Percentiles rank a stretch among this genome's conserved stretches.
Evolutionary conservation across 1,139 yeast genomes (phyloP).

Genomic region (Sugiyamaella paludigena): DNA sequence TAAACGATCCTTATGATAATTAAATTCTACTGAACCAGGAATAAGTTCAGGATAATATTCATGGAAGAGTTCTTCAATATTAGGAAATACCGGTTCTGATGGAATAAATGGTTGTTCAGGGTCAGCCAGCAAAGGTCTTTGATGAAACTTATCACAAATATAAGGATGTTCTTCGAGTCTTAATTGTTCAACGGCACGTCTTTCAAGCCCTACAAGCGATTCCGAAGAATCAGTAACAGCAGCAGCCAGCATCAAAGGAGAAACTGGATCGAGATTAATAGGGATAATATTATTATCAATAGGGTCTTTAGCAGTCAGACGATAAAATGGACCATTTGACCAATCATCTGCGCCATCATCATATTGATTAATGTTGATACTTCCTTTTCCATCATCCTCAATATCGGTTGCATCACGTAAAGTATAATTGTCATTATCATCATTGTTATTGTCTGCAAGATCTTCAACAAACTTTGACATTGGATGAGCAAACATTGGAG

Average conservation of each 20-base stretch:
- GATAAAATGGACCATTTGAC: slow-evolving; percentile 6
- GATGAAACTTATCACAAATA: slow-evolving; percentile 29
- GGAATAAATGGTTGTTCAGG: slow-evolving; percentile 32
- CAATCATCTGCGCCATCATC: not conserved
- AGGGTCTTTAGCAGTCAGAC: slow-evolving; percentile 22
- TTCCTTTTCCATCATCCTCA: not conserved
- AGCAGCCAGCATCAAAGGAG: slow-evolving; percentile 25
- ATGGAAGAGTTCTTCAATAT: slow-evolving; percentile 26
- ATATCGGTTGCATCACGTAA: slow-evolving; percentile 1
- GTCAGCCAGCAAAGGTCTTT: slow-evolving; percentile 30
- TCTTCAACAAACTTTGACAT: slow-evolving; percentile 15
- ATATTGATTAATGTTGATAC: not conserved
- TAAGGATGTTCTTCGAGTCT: slow-evolving; percentile 24
- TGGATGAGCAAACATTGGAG: slow-evolving; percentile 11
- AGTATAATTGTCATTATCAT: slow-evolving; percentile 2
- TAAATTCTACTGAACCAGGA: slow-evolving; percentile 22
- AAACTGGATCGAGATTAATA: slow-evolving; percentile 28
- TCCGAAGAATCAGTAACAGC: slow-evolving; percentile 20
- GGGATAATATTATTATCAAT: slow-evolving; percentile 22
- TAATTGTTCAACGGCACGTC: slow-evolving; percentile 23
- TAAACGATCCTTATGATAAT: slow-evolving; percentile 26
- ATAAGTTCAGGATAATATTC: slow-evolving; percentile 26
- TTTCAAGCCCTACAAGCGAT: slow-evolving; percentile 24
- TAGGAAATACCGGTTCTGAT: slow-evolving; percentile 27
- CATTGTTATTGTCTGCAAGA: slow-evolving; percentile 6